Evolutionary conservation across 768 basidiomycete species (phyloP), one percentile per base, ranked within the genome.

Genomic region (Kwoniella mangroviensis): DNA sequence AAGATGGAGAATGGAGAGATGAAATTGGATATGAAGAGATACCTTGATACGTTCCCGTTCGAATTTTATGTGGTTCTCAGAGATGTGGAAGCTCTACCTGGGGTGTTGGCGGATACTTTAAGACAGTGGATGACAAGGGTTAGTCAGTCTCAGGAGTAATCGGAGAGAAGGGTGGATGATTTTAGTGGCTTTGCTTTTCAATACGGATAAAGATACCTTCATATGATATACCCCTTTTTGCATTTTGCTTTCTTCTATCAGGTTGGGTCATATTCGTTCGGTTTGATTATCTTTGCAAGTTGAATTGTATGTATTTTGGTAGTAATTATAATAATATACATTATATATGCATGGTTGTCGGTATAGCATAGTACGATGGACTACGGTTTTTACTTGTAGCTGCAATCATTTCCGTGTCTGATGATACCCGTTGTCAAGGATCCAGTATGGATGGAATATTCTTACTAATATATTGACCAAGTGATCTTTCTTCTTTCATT

Each of bases 11-110:
- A 87, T 63, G 88, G 91, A 7, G 73, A 79, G 40, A 91, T 94
- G 90, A 92, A 97, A 82, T 84, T 99, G 68, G 88, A 92, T 78
- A 87, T 96, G 84, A 87, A 91, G 76, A 88, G 93, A 58, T 98
- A 99, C 81, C 84, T 98, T 75, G 96, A 98, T 80, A 90, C 93
- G 3, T 98, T 98, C 87, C 97, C 97, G 0, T 98, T 98, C 84
- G 93, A 98, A 84, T 96, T 95, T 79, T 98, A 94, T 75, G 91
- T 98, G 58, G 82, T 99, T n/a, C 82, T 99, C 61, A 86, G 94
- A 69, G 88, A 91, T 73, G 93, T 96, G 54, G 94, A 96, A 83
- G 90, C 93, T 19, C 84, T 99, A 45, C 96, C 97, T 3, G 92
- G 94, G 65, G 92, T 97, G 13, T 84, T 99, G 73, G 87, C 92